Conservation (phyloP, 805 yeast species). For the Teunomyces stri region DNA sequence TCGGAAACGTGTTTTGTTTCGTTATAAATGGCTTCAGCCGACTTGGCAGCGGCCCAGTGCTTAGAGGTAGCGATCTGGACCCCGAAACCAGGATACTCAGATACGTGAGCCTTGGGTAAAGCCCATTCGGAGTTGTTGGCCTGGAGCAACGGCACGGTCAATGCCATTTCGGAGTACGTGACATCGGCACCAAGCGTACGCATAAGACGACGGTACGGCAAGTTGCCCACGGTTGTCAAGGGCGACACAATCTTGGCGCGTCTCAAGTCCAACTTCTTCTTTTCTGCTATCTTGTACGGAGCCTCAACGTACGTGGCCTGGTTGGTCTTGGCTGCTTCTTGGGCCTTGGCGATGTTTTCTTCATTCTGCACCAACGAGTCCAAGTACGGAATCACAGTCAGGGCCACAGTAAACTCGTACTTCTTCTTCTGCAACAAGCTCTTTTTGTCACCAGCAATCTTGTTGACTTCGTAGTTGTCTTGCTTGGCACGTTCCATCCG, state of each 20-base stretch:
- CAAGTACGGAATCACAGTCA: conserved; percentile 57
- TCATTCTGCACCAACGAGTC: conserved; percentile 56
- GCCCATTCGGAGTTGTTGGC: conserved; percentile 98
- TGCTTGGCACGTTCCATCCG: conserved; percentile 29
- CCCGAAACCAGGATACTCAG: conserved; percentile 87
- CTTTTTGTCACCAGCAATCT: conserved; percentile 48
- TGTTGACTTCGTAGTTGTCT: conserved; percentile 61
- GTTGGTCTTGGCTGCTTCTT: conserved; percentile 26
- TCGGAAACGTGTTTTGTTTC: conserved; percentile 68
- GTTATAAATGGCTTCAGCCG: conserved; percentile 73
- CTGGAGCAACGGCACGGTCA: conserved; percentile 78
- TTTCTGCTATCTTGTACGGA: conserved; percentile 75
- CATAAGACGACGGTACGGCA: conserved; percentile 94
- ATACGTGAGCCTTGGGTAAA: conserved; percentile 78
- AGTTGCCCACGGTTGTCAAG: conserved; percentile 93
- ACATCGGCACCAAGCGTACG: conserved; percentile 85
- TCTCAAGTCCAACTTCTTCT: conserved; percentile 65
- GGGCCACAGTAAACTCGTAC: conserved; percentile 57
- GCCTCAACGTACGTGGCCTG: conserved; percentile 67
- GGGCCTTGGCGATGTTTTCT: conserved; percentile 33
- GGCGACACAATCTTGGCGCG: conserved; percentile 91
- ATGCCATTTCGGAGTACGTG: conserved; percentile 95
- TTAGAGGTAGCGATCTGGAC: conserved; percentile 90
- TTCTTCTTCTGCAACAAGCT: conserved; percentile 57
- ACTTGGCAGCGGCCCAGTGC: conserved; percentile 91